Percentiles rank a stretch among this genome's conserved stretches.
Evolutionary conservation across 2,329 filamentous ascomycete genomes (phyloP).

Genomic region (Ophiocordyceps camponoti-saundersi): DNA sequence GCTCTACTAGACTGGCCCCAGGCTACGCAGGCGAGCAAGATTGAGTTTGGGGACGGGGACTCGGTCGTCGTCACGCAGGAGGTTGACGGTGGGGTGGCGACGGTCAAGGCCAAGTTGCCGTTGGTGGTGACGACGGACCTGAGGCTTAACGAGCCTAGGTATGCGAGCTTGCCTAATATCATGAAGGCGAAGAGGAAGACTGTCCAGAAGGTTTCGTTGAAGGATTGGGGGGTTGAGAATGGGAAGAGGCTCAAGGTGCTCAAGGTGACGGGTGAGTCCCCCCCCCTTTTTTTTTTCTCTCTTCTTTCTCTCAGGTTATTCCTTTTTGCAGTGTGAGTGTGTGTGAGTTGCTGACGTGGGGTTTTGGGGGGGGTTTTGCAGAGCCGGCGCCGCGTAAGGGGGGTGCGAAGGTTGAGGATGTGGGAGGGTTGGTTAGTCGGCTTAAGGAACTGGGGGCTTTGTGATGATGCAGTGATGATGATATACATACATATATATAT

Average conservation of each 20-base stretch:
- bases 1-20: conserved; percentile 84
- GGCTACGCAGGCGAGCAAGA: conserved; percentile 80
- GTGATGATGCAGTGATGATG: conserved; percentile 29
- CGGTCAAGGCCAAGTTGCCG: conserved; percentile 67
- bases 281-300: background rate
- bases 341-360: background rate
- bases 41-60: conserved; percentile 57
- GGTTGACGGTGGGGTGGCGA: conserved; percentile 92
- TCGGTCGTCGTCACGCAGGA: conserved; percentile 67
- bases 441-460: conserved; percentile 91
- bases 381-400: conserved; percentile 81
- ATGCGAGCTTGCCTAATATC: conserved; percentile 91
- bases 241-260: conserved; percentile 69
- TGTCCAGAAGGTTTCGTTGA: conserved; percentile 76
- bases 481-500: background rate
- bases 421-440: conserved; percentile 84
- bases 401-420: conserved; percentile 92
- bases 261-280: conserved; percentile 60
- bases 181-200: conserved; percentile 99
- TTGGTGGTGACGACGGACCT: conserved; percentile 93
- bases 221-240: conserved; percentile 63
- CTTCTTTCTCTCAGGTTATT: too few species aligned
- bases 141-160: conserved; percentile 84
- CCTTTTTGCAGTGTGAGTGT: too few species aligned
- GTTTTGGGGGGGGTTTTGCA: conserved; percentile 11